Conservation (phyloP, 768 basidiomycete genomes). For the Cantharellus cinnabarinus region DNA sequence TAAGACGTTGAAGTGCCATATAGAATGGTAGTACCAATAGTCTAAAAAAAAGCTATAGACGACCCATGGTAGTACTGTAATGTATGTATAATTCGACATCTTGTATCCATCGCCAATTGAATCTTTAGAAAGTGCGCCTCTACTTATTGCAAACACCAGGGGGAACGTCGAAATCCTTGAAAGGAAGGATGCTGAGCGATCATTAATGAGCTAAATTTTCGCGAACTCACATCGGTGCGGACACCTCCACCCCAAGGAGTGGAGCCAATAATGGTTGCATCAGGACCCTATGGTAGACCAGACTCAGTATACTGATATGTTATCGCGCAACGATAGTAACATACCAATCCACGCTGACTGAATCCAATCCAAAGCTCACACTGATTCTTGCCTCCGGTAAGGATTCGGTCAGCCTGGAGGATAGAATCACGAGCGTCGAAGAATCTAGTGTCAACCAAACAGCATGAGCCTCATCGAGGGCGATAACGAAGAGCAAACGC, state of each 20-base stretch:
- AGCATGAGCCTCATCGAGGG: background rate
- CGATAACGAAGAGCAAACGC: slow-evolving; percentile 11
- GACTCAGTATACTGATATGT: background rate
- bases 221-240: slow-evolving; percentile 31
- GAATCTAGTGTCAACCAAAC: slow-evolving; percentile 24
- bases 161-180: no score
- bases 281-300: slow-evolving; percentile 25
- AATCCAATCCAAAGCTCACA: slow-evolving; percentile 81
- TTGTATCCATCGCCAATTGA: no score
- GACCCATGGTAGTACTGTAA: no score
- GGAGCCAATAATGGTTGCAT: slow-evolving; percentile 50
- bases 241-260: slow-evolving; percentile 92
- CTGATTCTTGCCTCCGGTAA: slow-evolving; percentile 85
- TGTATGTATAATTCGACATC: no score
- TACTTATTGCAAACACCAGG: no score
- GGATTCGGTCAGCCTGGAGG: slow-evolving; percentile 70
- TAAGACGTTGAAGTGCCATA: no score
- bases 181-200: no score
- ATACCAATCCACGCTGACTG: slow-evolving; percentile 45
- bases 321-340: background rate
- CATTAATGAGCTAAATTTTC: no score
- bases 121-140: no score
- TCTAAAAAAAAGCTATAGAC: no score
- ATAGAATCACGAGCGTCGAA: slow-evolving; percentile 80
- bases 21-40: no score